Evolutionary conservation across 192 early-diverging fungal genomes (phyloP), one percentile per base, ranked within the genome.

Genomic region (Coemansia erecta): DNA sequence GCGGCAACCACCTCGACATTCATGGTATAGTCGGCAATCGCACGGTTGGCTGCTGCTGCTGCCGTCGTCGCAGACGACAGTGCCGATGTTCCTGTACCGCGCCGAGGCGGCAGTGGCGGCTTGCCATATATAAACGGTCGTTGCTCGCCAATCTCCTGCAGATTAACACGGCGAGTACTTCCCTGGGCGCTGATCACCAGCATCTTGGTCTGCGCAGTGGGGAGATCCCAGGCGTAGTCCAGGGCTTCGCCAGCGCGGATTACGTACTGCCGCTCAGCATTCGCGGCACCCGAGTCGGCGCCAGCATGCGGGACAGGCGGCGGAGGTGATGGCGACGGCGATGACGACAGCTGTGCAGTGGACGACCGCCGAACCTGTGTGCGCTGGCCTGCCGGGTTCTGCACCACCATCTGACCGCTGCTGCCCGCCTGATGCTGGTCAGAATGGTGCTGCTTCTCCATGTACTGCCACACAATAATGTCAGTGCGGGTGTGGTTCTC

Each of bases 161-260:
- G 48, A 52, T 92, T 94, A 41, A 99, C 82, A 14, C 85, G 75
- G n/a, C 93, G 77, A 44, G 92, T 87, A 12, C 69, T 64, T 23
- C 90, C 92, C 62, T 89, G 86, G 1, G 92, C 85, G 23, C 71
- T 82, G 18, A 99, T 60, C 21, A 92, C 85, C 22, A 99, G 69
- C 1, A 74, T 63, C 69, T 94, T 96, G 13, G 83, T 73, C 21
- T 82, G 77, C 6, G 83, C 69, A 5, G 88, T 88, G 10, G 94
- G 94, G 43, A 84, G 72, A 59, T 99, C 97, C 94, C 94, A 97
- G 3, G 97, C 89, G 53, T 97, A 99, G 18, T 83, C 75, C 62
- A 87, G 70, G 10, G 85, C 66, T 60, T 84, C 71, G 11, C 66
- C 72, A 4, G 65, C 67, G 10, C 31, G 46, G 8, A 83, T 54